A percentile compares a stretch with the other conserved stretches of the same genome.
Conservation (phyloP, 257 asterid genomes). For the Fraxinus excelsior region DNA sequence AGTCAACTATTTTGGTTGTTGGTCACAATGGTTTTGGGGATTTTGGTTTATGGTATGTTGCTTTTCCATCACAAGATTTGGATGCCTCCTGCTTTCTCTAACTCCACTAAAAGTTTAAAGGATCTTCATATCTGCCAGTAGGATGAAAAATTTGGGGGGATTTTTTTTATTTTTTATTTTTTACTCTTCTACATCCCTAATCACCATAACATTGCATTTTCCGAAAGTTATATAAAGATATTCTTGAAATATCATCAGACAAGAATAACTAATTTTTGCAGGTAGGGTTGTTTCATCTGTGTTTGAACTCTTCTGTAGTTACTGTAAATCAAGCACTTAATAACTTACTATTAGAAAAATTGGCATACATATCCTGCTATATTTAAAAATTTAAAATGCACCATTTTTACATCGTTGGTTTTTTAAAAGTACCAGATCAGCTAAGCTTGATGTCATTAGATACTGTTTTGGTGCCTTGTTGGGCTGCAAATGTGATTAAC, state of each 20-base stretch:
- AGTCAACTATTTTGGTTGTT: constrained; percentile 55
- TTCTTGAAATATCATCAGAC: neutral
- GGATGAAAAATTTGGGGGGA: neutral
- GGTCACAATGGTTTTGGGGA: constrained; percentile 89
- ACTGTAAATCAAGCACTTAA: neutral
- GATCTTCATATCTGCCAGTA: neutral
- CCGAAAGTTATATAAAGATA: neutral
- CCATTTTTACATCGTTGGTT: neutral
- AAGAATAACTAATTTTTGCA: neutral
- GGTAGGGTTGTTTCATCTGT: neutral
- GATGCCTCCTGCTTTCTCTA: neutral
- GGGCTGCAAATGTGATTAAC: neutral
- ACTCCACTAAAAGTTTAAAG: neutral
- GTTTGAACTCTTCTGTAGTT: neutral
- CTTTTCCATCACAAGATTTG: constrained; percentile 17
- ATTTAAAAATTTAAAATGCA: neutral
- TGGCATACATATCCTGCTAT: neutral
- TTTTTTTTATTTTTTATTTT: neutral
- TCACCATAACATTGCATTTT: neutral
- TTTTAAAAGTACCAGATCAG: neutral
- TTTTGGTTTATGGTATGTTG: constrained; percentile 74
- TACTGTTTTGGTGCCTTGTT: neutral
- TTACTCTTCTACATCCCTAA: neutral
- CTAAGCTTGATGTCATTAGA: neutral
- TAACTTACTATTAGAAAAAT: neutral